phyloP scores from a whole-genome alignment of 2,329 filamentous ascomycete genomes.

The Myriosclerotinia duriaeana region DNA sequence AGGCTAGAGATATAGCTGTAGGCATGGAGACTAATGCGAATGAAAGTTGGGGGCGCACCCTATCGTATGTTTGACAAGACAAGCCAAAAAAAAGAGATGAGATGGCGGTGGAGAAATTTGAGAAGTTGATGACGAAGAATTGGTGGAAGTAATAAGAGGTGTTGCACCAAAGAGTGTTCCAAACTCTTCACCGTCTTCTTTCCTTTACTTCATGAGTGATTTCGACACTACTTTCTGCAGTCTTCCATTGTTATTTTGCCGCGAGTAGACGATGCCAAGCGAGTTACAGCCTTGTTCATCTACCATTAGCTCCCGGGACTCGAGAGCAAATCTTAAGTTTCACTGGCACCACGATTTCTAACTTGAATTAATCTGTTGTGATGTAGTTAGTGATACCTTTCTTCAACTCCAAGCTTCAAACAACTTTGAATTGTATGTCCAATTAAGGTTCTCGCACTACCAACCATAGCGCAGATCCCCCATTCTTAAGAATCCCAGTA shows the following conservation, averaged over 20 bases:
- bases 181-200: neutral
- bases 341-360: neutral
- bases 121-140: neutral
- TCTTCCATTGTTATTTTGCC: neutral
- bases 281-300: neutral
- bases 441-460: constrained; percentile 18
- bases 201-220: neutral
- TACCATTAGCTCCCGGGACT: neutral
- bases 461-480: constrained; percentile 6
- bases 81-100: neutral
- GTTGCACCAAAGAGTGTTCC: neutral
- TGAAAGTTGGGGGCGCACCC: constrained; percentile 1
- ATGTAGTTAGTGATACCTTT: neutral
- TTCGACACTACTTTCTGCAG: neutral
- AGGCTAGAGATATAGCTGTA: neutral
- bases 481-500: neutral
- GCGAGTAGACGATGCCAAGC: neutral
- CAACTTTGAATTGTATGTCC: neutral
- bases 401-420: neutral
- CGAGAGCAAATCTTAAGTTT: neutral
- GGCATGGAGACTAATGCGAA: neutral
- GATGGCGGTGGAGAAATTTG: constrained; percentile 1
- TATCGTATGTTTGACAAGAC: constrained; percentile 5
- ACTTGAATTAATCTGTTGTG: neutral
- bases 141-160: neutral